Evolutionary conservation across 1,284 basidiomycete species (phyloP), one percentile per base, ranked within the genome.

Genomic region (Cryptococcus hybrid): DNA sequence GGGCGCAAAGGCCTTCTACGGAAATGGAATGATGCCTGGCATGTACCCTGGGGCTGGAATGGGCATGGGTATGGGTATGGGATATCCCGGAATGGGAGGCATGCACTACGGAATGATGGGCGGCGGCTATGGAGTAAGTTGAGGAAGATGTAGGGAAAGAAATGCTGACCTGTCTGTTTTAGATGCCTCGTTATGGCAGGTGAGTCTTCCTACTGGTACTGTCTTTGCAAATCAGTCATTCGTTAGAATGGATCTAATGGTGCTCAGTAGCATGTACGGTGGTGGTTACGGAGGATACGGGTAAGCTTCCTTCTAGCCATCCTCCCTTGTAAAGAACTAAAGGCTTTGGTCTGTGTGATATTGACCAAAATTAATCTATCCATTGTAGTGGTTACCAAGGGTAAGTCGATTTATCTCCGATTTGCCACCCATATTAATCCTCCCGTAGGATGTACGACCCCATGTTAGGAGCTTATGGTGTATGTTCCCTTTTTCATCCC

Each of bases 401-500:
- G 24, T 64, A 58, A 18, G 47, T 48, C 12, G 3, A 7, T 42
- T 13, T 13, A 13, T 5, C 24, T 18, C 18, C 12, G 35, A 15
- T 5, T 15, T 18, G n/a, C 34, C 11, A 12, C 36, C 11, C 44
- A 2, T 36, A 3, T 12, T 13, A 5, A 24, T 24, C 24, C 24
- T 24, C 24, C 24, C 30, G 38, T 55, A 66, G 66, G 36, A 65
- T 68, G 66, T 60, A 63, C 34, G 66, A 68, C 52, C 66, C 66
- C 4, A 64, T 65, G 57, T 65, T 69, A 63, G 64, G 64, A 51
- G 52, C 59, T 56, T 70, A 70, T 57, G 68, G 68, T 70, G 68
- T 70, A 58, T 47, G 64, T 58, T 45, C 24, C 46, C 40, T 35
- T 52, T 54, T 15, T 5, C 48, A 37, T 13, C 7, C 13, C 12